Conservation (phyloP, 1,284 basidiomycete genomes). For the Microbotryum lychnidis-dioicae region DNA sequence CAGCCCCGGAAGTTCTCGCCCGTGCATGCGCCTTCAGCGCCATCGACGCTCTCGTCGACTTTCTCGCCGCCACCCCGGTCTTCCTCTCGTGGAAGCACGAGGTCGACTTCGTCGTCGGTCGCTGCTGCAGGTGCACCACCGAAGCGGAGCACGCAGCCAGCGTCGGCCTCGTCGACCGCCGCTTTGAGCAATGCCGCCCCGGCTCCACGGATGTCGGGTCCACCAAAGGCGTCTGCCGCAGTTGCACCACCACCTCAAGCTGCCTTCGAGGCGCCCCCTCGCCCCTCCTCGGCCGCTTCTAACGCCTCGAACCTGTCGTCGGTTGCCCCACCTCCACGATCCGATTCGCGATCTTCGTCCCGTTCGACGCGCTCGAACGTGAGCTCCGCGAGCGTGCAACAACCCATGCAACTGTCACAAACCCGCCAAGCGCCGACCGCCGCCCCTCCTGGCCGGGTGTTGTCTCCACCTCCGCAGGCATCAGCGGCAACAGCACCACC, state of each 20-base stretch:
- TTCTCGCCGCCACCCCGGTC: conserved; percentile 1
- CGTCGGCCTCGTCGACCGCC: too few species aligned
- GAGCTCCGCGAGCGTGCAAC: too few species aligned
- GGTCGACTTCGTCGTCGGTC: background rate
- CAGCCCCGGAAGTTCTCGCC: too few species aligned
- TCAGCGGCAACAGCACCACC: too few species aligned
- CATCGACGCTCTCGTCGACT: background rate
- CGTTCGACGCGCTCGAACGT: too few species aligned
- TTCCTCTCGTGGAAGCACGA: background rate
- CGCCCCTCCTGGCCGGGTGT: too few species aligned
- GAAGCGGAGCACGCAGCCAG: background rate
- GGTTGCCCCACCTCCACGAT: too few species aligned
- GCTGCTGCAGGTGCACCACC: background rate
- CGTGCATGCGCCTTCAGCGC: background rate
- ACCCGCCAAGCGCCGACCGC: too few species aligned
- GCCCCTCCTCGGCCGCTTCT: background rate
- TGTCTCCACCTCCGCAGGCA: too few species aligned
- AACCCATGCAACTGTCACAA: too few species aligned
- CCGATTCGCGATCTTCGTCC: too few species aligned
- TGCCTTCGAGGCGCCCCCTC: background rate
- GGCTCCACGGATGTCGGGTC: background rate
- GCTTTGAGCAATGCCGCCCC: background rate
- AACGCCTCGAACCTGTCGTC: too few species aligned
- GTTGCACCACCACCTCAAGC: conserved; percentile 1
- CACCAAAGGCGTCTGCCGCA: background rate